Base-by-base conservation (phyloP, 2,329 filamentous ascomycete genomes). In the Lachnellula subtilissima region DNA sequence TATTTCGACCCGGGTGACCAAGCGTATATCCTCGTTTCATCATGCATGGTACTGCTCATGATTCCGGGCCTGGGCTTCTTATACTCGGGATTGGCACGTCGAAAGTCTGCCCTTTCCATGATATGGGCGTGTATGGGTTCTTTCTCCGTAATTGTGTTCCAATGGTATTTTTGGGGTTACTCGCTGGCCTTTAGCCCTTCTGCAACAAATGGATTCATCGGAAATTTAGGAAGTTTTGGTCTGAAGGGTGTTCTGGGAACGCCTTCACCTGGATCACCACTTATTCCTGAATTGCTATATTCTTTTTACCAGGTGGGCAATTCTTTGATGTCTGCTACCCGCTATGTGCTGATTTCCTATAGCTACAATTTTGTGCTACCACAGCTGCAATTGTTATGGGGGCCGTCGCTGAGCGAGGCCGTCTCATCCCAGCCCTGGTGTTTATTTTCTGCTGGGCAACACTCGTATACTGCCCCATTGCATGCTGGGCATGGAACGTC, bases 111-210 rank as follows among this genome's bases (percentile, higher is more conserved):
- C 32, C 82, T 99, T 45, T 96, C 91, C 62, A 88, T 97, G 79
- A 94, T 99, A 69, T 97, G 92, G 91, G 91, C 93, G 14, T 91
- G 88, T 76, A 95, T 99, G 89, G 93, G 88, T 72, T 94, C 91
- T 48, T 88, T 88, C 71, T 92, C 89, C 48, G 86, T 97, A 70
- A 81, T 97, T 72, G 88, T 89, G 55, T 97, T 99, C 78, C 94
- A 99, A 77, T 99, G 94, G 94, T 97, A 97, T 70, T 97, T 99
- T 74, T 97, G 94, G 93, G 94, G 94, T 39, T 99, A 96, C 74
- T 96, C 93, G 14, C 80, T 99, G 59, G 92, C 93, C 52, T 97
- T 97, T 75, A 94, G 89, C 69, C 79, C 82, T 45, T 85, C 84
- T 14, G 89, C 87, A 4, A 91, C 83, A 64, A 97, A 89, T 75